Evolutionary conservation across 169 alveolate genomes (phyloP).

Genomic region (Babesia bovis): DNA sequence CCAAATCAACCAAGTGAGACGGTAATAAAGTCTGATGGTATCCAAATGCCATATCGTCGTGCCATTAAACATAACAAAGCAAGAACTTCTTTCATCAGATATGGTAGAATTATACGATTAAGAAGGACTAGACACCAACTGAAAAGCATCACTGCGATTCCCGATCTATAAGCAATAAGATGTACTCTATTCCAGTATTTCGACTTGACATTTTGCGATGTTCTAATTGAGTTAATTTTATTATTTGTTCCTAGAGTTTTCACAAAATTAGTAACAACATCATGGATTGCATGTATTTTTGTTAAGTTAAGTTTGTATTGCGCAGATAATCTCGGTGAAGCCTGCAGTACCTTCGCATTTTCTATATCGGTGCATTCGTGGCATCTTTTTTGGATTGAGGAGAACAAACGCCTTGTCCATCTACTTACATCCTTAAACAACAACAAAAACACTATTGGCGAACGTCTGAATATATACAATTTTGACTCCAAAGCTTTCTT

Average conservation of each 20-base stretch:
- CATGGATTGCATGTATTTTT: slow-evolving; percentile 2
- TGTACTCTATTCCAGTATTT: background rate
- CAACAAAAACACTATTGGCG: background rate
- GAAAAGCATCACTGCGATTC: slow-evolving; percentile 16
- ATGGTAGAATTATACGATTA: slow-evolving; percentile 1
- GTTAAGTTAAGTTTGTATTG: background rate
- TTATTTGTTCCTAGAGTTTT: background rate
- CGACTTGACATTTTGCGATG: background rate
- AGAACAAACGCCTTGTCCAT: background rate
- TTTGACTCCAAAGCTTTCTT: background rate
- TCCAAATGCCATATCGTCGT: background rate
- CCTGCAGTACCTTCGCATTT: slow-evolving; percentile 11
- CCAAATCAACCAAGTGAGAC: background rate
- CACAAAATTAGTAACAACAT: background rate
- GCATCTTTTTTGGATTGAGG: background rate
- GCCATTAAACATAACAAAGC: background rate
- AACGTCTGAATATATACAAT: background rate
- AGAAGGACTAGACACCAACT: slow-evolving; percentile 2
- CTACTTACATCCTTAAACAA: background rate
- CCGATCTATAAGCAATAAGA: slow-evolving; percentile 42
- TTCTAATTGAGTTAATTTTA: too few species aligned
- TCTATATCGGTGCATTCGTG: background rate
- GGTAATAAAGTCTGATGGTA: background rate
- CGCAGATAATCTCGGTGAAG: slow-evolving; percentile 47
- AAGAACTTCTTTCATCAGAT: background rate